Base-by-base conservation (phyloP, 2,329 filamentous ascomycete species). In the Orbilia brochopaga region DNA sequence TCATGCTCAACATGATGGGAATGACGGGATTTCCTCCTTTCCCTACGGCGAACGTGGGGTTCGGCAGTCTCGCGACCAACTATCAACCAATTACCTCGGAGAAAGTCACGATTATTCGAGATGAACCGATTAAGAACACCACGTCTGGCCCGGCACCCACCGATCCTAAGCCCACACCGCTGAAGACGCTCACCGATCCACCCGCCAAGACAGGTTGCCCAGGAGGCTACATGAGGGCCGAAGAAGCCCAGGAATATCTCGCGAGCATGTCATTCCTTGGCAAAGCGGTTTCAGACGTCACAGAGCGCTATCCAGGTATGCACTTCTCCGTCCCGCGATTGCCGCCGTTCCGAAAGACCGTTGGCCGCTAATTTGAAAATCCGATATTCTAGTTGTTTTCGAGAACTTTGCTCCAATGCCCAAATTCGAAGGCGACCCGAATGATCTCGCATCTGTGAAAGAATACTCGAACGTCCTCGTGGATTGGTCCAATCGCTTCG, bases 191-290 rank as follows among this genome's bases (percentile, higher is more conserved):
- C 0, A 30, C 21, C n/a, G 65, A 69, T 17, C 32, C 35, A 23
- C 65, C 52, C 8, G 27, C 46, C 6, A 7, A 21, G 0, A 52
- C 10, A 10, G 53, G 53, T 10, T 50, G 59, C 6, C 2, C 17
- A 0, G 53, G 54, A 15, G 58, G 59, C 24, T 48, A 23, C 8
- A 63, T 63, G 58, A 30, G 24, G 27, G 21, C 53, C 32, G 27
- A 13, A 6, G 46, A 63, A 6, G 11, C 37, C 10, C 58, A 60
- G 5, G 42, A 55, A 23, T 72, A 51, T 15, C 5, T 54, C 7
- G 23, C 30, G 11, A 64, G 61, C 21, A 55, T 72, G 55, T 30
- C 56, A 13, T 52, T 53, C 23, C 48, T 65, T 8, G 67, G 67
- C 21, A 72, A 60, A 32, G 54, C 67, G 13, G 37, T 13, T 10